Base-by-base conservation (phyloP, 2,329 filamentous ascomycete species). In the Talaromyces sp. region DNA sequence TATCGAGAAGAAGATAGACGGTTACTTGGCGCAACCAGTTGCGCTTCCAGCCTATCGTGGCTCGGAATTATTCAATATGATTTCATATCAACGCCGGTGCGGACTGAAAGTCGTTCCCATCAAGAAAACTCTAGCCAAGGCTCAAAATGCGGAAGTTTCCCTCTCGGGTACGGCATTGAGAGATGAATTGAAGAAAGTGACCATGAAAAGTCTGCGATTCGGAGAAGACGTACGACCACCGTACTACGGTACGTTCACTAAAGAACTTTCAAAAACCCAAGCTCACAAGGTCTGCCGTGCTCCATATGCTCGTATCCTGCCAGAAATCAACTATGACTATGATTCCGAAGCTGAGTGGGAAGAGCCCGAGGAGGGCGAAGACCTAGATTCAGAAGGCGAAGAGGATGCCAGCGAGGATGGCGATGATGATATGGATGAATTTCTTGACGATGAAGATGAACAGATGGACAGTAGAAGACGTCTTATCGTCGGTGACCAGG, bases 341-440 rank as follows among this genome's bases (percentile, higher is more conserved):
- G 87, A 89, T 68, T 89, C 87, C 0, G 87, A 89, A 71, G 86
- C 80, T 2, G 81, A 83, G 85, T 89, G 88, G 87, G 83, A 89
- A 72, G 84, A 89, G 73, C 84, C 87, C 39, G 80, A 93, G 85
- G 81, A 93, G 85, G 90, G 90, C 65, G 89, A 90, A 70, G 87
- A 91, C 61, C 77, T 90, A 2, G 80, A 85, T 58, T 86, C 85
- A 3, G 88, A 89, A 66, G 86, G 86, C 35, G 87, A 89, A 64
- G 87, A 90, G 6, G 81, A 84, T 10, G 83, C 83, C 62, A 86
- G 83, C 63, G 83, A 86, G 4, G 87, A 86, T 11, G 89, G 87
- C n/a, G 90, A 91, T 17, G 90, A 91, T 68, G 93, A 96, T 66
- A 90, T 97, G 88, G 91, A 92, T 3, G 93, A 88, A 19, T 97